Evolutionary conservation across 768 basidiomycete species (phyloP).

Genomic region (Sporobolomyces roseus): DNA sequence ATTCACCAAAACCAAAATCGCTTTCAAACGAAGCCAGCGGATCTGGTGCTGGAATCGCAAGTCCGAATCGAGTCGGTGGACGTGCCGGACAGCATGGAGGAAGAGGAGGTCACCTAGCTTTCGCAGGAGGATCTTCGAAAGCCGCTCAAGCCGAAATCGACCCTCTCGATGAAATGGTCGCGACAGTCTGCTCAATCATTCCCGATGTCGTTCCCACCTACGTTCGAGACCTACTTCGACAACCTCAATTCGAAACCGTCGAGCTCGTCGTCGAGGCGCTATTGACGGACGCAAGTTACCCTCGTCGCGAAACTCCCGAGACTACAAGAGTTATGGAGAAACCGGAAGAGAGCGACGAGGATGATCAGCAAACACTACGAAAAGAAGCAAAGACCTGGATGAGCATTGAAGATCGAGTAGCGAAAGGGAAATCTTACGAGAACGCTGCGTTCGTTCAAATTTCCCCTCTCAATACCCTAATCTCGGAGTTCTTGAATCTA

Average conservation of each 20-base stretch:
- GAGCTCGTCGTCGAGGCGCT: conserved; percentile 28
- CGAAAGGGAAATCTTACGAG: conserved; percentile 8
- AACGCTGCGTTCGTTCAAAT: conserved; percentile 16
- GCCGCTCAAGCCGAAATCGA: conserved; percentile 1
- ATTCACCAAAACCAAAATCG: background rate
- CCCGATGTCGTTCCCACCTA: conserved; percentile 25
- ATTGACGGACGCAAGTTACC: conserved; percentile 15
- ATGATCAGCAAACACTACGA: background rate
- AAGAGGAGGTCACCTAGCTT: background rate
- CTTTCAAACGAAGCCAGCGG: background rate
- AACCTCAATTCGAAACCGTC: conserved; percentile 14
- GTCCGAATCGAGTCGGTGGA: too few species aligned
- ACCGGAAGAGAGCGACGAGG: background rate
- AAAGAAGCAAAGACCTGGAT: background rate
- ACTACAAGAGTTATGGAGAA: too few species aligned
- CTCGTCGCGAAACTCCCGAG: too few species aligned
- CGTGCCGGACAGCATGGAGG: background rate
- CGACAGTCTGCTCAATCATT: conserved; percentile 23
- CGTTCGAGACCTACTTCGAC: conserved; percentile 15
- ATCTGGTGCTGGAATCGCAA: too few species aligned
- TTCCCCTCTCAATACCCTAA: too few species aligned
- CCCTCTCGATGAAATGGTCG: background rate
- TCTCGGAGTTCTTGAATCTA: too few species aligned
- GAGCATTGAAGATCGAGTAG: background rate
- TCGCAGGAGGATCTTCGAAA: conserved; percentile 6